Percentiles rank a stretch among this genome's conserved stretches.
Evolutionary conservation across 2,329 filamentous ascomycete genomes (phyloP).

Genomic region (Penicillium rolfsii): DNA sequence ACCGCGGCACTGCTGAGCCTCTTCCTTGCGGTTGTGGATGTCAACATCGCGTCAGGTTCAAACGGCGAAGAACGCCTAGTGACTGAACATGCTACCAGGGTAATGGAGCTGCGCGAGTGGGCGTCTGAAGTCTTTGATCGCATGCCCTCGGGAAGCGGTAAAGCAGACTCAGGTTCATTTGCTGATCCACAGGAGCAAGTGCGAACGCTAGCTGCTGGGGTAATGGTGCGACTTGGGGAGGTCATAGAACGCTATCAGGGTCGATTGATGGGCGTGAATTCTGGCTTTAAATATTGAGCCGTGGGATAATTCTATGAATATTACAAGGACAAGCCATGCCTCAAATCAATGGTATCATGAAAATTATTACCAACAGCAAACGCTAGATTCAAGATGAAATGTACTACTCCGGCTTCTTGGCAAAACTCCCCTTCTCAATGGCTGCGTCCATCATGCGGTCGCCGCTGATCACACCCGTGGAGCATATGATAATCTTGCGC

Average conservation of each 20-base stretch:
- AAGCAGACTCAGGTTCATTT: constrained; percentile 66
- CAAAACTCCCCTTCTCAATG: constrained; percentile 71
- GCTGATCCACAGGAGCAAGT: constrained; percentile 42
- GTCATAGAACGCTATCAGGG: constrained; percentile 80
- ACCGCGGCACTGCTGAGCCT: constrained; percentile 76
- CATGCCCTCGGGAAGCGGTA: constrained; percentile 55
- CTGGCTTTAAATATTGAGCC: constrained; percentile 48
- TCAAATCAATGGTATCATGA: constrained; percentile 22
- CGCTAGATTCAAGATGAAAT: constrained; percentile 12
- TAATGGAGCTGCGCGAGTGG: constrained; percentile 90
- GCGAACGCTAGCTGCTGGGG: constrained; percentile 69
- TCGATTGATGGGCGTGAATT: constrained; percentile 71
- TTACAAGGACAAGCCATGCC: neutral
- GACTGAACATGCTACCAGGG: constrained; percentile 70
- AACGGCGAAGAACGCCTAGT: constrained; percentile 70
- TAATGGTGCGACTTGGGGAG: constrained; percentile 80
- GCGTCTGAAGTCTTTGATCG: constrained; percentile 73
- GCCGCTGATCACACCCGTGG: constrained; percentile 88
- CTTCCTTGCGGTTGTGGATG: constrained; percentile 77
- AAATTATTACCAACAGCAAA: constrained; percentile 11
- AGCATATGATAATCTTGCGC: constrained; percentile 86
- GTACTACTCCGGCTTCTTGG: constrained; percentile 34
- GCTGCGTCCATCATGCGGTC: constrained; percentile 85
- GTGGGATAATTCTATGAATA: neutral
- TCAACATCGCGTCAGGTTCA: constrained; percentile 61